These are phyloP conservation scores for Friedmanniomyces simplex DNA, from an alignment of 495 filamentous ascomycete genomes.

Conservation along the genomic window DNA sequence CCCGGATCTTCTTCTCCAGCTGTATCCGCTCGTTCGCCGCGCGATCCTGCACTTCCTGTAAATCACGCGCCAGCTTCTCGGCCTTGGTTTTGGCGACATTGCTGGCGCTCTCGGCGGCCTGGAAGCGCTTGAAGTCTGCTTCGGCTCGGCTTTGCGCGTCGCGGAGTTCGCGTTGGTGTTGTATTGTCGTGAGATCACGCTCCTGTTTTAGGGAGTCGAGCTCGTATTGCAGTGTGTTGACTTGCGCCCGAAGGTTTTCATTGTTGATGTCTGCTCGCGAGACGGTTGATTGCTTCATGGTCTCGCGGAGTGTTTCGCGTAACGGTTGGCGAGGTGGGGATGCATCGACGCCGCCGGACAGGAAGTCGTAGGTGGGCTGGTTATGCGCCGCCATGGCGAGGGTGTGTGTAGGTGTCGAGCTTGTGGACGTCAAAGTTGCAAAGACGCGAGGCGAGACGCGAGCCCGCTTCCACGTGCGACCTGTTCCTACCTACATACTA, in stretches of 20 bases:
- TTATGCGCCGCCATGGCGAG: slow-evolving; percentile 7
- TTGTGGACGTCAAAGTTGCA: neutral
- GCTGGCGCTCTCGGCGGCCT: slow-evolving; percentile 60
- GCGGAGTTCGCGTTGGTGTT: slow-evolving; percentile 73
- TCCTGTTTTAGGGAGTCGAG: slow-evolving; percentile 72
- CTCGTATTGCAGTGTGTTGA: slow-evolving; percentile 60
- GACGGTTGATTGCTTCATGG: slow-evolving; percentile 31
- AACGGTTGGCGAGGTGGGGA: slow-evolving; percentile 26
- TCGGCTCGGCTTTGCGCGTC: slow-evolving; percentile 65
- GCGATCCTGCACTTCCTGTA: slow-evolving; percentile 58
- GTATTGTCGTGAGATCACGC: slow-evolving; percentile 61
- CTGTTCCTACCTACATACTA: neutral
- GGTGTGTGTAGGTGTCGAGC: neutral
- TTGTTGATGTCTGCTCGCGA: slow-evolving; percentile 37
- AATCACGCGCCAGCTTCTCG: slow-evolving; percentile 57
- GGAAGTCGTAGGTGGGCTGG: slow-evolving; percentile 53
- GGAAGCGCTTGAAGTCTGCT: slow-evolving; percentile 71
- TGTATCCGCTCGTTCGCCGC: slow-evolving; percentile 54
- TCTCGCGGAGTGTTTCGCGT: slow-evolving; percentile 31
- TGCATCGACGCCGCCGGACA: slow-evolving; percentile 39
- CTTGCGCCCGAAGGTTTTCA: slow-evolving; percentile 56
- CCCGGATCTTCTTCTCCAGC: slow-evolving; percentile 61
- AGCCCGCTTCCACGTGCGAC: no score
- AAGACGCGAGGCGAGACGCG: no score
- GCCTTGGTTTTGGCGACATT: slow-evolving; percentile 58